Evolutionary conservation across 768 basidiomycete genomes (phyloP).

Genomic region (Holtermanniella nyarrowii): DNA sequence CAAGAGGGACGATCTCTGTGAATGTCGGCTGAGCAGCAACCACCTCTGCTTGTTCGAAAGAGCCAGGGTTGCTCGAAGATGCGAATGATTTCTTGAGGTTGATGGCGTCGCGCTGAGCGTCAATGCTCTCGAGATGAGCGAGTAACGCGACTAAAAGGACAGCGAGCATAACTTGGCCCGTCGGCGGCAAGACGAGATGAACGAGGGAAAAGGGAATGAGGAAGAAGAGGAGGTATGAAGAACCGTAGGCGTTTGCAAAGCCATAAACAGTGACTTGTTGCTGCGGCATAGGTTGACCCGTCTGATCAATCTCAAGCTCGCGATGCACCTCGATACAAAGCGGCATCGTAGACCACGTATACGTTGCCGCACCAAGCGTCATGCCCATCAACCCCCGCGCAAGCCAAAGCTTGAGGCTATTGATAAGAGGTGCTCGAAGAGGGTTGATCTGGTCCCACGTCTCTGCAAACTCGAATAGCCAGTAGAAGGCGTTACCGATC

Average conservation of each 20-base stretch:
- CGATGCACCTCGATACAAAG: conserved; percentile 59
- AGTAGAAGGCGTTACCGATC: conserved; percentile 54
- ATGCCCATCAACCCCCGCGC: conserved; percentile 50
- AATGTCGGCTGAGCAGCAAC: conserved; percentile 44
- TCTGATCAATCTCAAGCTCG: conserved; percentile 24
- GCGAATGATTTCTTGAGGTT: conserved; percentile 30
- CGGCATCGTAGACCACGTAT: conserved; percentile 63
- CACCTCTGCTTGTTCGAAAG: conserved; percentile 47
- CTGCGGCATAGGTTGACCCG: conserved; percentile 20
- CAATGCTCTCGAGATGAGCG: conserved; percentile 68
- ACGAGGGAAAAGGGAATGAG: conserved; percentile 52
- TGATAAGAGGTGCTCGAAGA: conserved; percentile 43
- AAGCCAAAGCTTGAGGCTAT: conserved; percentile 51
- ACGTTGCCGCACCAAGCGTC: conserved; percentile 47
- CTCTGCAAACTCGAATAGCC: conserved; percentile 75
- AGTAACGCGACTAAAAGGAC: conserved; percentile 57
- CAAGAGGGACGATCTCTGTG: conserved; percentile 60
- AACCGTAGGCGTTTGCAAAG: conserved; percentile 80
- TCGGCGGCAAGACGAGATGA: conserved; percentile 61
- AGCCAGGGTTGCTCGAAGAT: conserved; percentile 43
- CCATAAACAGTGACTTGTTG: conserved; percentile 53
- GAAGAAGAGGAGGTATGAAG: conserved; percentile 78
- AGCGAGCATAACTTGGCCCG: conserved; percentile 68
- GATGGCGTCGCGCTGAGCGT: conserved; percentile 64
- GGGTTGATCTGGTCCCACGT: conserved; percentile 41